Conservation (phyloP, 345 rosid genomes). For the Populus tremula region DNA sequence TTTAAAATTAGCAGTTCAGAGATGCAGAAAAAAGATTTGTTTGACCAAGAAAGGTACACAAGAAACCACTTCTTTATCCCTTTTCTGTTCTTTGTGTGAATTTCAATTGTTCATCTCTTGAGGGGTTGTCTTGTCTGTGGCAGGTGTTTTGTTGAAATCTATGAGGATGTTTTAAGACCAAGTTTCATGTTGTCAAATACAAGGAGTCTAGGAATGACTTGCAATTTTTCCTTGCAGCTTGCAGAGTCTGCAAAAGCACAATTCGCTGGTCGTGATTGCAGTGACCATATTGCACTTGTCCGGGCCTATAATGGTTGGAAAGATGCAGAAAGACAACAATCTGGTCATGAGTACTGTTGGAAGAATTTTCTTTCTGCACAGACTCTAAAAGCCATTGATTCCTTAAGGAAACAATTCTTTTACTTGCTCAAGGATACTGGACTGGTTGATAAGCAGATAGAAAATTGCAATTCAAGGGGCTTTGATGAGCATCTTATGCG, state of each 20-base stretch:
- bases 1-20: too few relatives aligned
- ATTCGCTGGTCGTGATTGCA: slow-evolving; percentile 60
- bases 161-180: too few relatives aligned
- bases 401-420: slow-evolving; percentile 78
- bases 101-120: too few relatives aligned
- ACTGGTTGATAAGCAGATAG: slow-evolving; percentile 47
- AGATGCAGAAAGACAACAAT: slow-evolving; percentile 69
- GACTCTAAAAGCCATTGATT: slow-evolving; percentile 86
- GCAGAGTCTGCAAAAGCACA: slow-evolving; percentile 89
- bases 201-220: too few relatives aligned
- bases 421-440: slow-evolving; percentile 78
- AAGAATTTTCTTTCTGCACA: slow-evolving; percentile 82
- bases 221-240: slow-evolving; percentile 43
- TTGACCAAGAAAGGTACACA: too few relatives aligned
- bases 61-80: too few relatives aligned
- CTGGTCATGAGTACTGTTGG: slow-evolving; percentile 91
- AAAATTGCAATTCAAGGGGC: slow-evolving; percentile 55
- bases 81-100: too few relatives aligned
- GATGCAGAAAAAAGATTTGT: too few relatives aligned
- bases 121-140: too few relatives aligned
- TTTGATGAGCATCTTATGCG: slow-evolving; percentile 76
- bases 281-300: slow-evolving; percentile 81
- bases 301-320: slow-evolving; percentile 94
- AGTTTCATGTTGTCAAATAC: too few relatives aligned
- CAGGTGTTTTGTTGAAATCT: too few relatives aligned